Evolutionary conservation across 2,329 filamentous ascomycete genomes (phyloP).

Genomic region (Chrysoporthe puriensis): DNA sequence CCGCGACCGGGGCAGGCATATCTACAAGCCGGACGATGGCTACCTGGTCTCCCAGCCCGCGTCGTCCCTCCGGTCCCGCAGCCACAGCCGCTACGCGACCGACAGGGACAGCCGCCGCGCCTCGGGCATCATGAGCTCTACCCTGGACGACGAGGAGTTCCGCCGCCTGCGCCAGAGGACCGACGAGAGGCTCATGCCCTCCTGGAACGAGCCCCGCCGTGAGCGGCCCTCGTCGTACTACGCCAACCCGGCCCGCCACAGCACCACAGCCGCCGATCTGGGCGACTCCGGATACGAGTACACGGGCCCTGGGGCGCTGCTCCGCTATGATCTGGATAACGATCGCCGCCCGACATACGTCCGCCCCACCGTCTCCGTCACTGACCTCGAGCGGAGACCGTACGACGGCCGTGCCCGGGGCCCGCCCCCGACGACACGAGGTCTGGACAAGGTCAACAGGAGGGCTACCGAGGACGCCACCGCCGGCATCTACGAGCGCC

Average conservation of each 20-base stretch:
- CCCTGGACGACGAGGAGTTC: slow-evolving; percentile 56
- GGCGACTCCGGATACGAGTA: slow-evolving; percentile 66
- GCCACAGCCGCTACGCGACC: slow-evolving; percentile 37
- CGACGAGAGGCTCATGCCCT: slow-evolving; percentile 45
- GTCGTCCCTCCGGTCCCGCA: slow-evolving; percentile 57
- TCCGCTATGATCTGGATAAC: slow-evolving; percentile 63
- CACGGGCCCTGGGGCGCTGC: slow-evolving; percentile 65
- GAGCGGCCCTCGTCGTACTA: slow-evolving; percentile 52
- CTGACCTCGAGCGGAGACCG: slow-evolving; percentile 47
- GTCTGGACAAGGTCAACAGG: slow-evolving; percentile 70
- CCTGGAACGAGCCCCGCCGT: slow-evolving; percentile 49
- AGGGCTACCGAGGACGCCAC: slow-evolving; percentile 37
- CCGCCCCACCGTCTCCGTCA: slow-evolving; percentile 57
- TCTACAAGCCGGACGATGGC: slow-evolving; percentile 46
- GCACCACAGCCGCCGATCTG: slow-evolving; percentile 52
- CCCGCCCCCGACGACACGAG: slow-evolving; percentile 71
- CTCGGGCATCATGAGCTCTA: slow-evolving; percentile 48
- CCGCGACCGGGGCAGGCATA: slow-evolving; percentile 55
- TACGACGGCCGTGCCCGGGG: slow-evolving; percentile 49
- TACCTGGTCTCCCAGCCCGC: slow-evolving; percentile 61
- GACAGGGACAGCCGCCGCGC: slow-evolving; percentile 15
- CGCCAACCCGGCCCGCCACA: slow-evolving; percentile 47
- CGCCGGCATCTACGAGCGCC: slow-evolving; percentile 49
- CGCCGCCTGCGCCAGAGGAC: slow-evolving; percentile 53
- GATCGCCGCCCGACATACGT: slow-evolving; percentile 54